A percentile compares a stretch with the other conserved stretches of the same genome.
Evolutionary conservation across 2,329 filamentous ascomycete species (phyloP).

Genomic region (Diaporthe batatas): DNA sequence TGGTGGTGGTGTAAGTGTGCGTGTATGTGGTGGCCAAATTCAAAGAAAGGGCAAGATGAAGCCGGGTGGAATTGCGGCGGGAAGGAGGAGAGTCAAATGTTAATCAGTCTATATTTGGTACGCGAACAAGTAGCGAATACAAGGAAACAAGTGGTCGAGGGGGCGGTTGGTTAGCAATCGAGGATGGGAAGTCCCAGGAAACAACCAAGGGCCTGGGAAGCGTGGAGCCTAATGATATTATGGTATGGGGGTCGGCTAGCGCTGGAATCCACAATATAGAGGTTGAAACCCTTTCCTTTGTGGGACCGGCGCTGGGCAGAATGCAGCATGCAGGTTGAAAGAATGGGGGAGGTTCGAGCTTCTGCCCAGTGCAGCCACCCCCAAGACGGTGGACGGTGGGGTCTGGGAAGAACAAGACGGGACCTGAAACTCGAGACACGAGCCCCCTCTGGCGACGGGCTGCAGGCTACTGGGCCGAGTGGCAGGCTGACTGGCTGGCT

Average conservation of each 20-base stretch:
- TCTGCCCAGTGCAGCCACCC: conserved; percentile 10
- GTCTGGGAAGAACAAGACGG: conserved; percentile 19
- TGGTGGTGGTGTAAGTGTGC: conserved; percentile 5
- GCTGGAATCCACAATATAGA: conserved; percentile 28
- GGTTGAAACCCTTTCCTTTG: conserved; percentile 28
- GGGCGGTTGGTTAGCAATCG: neutral
- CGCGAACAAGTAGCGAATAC: conserved; percentile 12
- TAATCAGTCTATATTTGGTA: conserved; percentile 35
- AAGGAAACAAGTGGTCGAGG: conserved; percentile 11
- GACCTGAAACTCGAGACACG: conserved; percentile 31
- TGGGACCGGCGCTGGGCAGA: conserved; percentile 29
- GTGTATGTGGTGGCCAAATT: conserved; percentile 22
- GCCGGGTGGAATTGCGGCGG: conserved; percentile 4
- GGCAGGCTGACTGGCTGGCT: neutral
- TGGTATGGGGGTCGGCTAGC: conserved; percentile 28
- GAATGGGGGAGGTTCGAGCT: conserved; percentile 8
- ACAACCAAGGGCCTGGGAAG: conserved; percentile 4
- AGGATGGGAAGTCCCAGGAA: conserved; percentile 22
- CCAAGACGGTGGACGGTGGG: conserved; percentile 28
- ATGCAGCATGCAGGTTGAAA: conserved; percentile 15
- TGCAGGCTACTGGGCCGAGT: neutral
- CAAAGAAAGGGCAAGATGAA: neutral
- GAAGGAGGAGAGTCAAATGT: conserved; percentile 24
- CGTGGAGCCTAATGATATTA: conserved; percentile 34
- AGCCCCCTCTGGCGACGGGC: conserved; percentile 5